Evolutionary conservation across 2,329 filamentous ascomycete genomes (phyloP).

Genomic region (Sarocladium brachiariae): DNA sequence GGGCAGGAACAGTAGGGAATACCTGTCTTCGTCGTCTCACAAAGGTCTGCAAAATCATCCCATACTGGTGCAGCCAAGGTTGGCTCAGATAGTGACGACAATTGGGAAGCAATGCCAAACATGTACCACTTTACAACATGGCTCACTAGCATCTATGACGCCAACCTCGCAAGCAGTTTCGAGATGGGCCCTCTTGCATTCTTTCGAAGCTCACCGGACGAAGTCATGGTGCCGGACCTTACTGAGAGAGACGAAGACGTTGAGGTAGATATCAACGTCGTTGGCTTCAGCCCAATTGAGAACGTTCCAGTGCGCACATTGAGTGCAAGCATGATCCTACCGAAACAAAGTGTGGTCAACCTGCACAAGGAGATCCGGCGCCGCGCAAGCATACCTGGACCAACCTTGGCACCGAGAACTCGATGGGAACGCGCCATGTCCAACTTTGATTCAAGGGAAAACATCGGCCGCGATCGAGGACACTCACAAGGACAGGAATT

Average conservation of each 20-base stretch:
- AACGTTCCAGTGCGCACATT: conserved; percentile 47
- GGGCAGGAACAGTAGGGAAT: conserved; percentile 12
- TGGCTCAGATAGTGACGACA: too few relatives aligned
- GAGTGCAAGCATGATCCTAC: conserved; percentile 46
- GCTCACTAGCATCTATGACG: conserved; percentile 36
- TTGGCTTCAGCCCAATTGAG: conserved; percentile 19
- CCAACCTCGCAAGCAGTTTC: conserved; percentile 31
- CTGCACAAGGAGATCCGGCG: conserved; percentile 25
- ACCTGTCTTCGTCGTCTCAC: neutral
- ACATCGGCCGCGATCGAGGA: neutral
- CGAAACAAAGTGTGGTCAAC: conserved; percentile 43
- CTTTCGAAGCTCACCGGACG: conserved; percentile 41
- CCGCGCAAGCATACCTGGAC: neutral
- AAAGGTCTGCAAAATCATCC: neutral
- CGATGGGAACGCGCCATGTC: neutral
- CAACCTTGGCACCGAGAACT: neutral
- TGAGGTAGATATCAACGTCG: neutral
- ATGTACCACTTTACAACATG: conserved; percentile 25
- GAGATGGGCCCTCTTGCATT: conserved; percentile 46
- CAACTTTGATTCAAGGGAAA: neutral
- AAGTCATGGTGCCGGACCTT: conserved; percentile 41
- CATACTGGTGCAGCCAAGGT: too few relatives aligned
- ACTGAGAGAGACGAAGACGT: neutral
- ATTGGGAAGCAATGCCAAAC: conserved; percentile 16
- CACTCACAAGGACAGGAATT: neutral